Percentiles rank a stretch among this genome's conserved stretches.
Evolutionary conservation across 768 basidiomycete species (phyloP).

Genomic region (Crucibulum laeve): DNA sequence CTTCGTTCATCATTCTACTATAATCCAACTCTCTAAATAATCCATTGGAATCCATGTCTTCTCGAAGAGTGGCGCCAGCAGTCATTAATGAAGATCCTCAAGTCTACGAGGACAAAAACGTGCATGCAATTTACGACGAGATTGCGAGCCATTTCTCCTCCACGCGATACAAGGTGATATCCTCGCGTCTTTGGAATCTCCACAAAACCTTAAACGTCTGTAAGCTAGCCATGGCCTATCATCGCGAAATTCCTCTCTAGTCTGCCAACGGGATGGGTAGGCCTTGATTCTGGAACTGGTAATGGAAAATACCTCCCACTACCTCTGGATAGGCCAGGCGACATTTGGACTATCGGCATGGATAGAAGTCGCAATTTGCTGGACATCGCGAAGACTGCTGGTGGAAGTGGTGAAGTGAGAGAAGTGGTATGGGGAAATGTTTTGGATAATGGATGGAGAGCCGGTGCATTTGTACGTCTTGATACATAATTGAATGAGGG

Average conservation of each 20-base stretch:
- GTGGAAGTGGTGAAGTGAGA: constrained; percentile 36
- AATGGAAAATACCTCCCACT: constrained; percentile 96
- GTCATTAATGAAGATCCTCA: constrained; percentile 45
- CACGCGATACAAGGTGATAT: constrained; percentile 77
- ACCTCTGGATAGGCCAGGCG: constrained; percentile 54
- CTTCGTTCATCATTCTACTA: too few species aligned
- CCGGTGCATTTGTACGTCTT: constrained; percentile 65
- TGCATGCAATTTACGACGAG: constrained; percentile 79
- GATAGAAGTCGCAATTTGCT: constrained; percentile 81
- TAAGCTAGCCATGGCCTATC: constrained; percentile 81
- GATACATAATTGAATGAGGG: neutral
- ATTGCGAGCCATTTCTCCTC: constrained; percentile 87
- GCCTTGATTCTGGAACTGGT: constrained; percentile 93
- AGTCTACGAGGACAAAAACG: constrained; percentile 67
- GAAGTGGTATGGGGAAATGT: constrained; percentile 85
- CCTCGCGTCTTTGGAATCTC: neutral
- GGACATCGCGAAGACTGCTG: constrained; percentile 66
- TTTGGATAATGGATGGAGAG: constrained; percentile 68
- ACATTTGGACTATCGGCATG: constrained; percentile 74
- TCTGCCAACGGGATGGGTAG: constrained; percentile 74
- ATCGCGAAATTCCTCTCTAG: constrained; percentile 70
- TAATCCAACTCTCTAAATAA: too few species aligned
- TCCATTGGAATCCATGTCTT: constrained; percentile 19
- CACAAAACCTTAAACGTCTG: constrained; percentile 5
- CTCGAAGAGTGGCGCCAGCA: constrained; percentile 31